phyloP scores from a whole-genome alignment of 495 filamentous ascomycete genomes.

The Hypoxylon lienhwacheense region DNA sequence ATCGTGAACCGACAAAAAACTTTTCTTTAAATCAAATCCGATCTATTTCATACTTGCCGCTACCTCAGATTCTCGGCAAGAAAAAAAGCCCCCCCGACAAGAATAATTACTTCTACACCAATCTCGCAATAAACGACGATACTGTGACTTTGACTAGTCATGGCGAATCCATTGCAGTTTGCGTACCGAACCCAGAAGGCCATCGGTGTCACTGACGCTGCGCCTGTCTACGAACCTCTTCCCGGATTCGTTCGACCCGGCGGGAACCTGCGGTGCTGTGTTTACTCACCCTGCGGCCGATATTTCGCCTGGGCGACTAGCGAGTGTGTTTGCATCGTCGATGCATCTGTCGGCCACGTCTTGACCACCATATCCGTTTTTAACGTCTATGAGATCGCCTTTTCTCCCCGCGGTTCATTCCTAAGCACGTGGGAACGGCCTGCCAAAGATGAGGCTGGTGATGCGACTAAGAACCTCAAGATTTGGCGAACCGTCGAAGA shows the following conservation, averaged over 20 bases:
- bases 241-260: slow-evolving; percentile 86
- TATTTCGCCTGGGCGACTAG: slow-evolving; percentile 95
- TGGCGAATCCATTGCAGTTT: slow-evolving; percentile 89
- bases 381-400: slow-evolving; percentile 90
- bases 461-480: slow-evolving; percentile 93
- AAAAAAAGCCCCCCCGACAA: slow-evolving; percentile 37
- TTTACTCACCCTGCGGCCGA: slow-evolving; percentile 90
- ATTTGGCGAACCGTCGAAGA: slow-evolving; percentile 81
- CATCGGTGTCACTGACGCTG: slow-evolving; percentile 89
- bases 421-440: slow-evolving; percentile 96
- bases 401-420: slow-evolving; percentile 89
- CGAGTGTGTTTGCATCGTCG: slow-evolving; percentile 81
- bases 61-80: slow-evolving; percentile 18
- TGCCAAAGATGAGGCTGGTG: slow-evolving; percentile 87
- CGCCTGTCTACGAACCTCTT: slow-evolving; percentile 81
- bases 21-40: slow-evolving; percentile 33
- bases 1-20: slow-evolving; percentile 12
- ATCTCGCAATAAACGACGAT: slow-evolving; percentile 28
- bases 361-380: slow-evolving; percentile 72
- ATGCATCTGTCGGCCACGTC: slow-evolving; percentile 76
- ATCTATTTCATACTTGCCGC: slow-evolving; percentile 1
- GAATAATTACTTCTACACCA: slow-evolving; percentile 26
- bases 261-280: slow-evolving; percentile 90
- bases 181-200: slow-evolving; percentile 94
- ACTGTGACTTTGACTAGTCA: slow-evolving; percentile 84